Percentiles rank a stretch among this genome's conserved stretches.
These are phyloP conservation scores for Acacia crassicarpa DNA, from an alignment of 306 rosid species.

Conservation along the genomic window DNA sequence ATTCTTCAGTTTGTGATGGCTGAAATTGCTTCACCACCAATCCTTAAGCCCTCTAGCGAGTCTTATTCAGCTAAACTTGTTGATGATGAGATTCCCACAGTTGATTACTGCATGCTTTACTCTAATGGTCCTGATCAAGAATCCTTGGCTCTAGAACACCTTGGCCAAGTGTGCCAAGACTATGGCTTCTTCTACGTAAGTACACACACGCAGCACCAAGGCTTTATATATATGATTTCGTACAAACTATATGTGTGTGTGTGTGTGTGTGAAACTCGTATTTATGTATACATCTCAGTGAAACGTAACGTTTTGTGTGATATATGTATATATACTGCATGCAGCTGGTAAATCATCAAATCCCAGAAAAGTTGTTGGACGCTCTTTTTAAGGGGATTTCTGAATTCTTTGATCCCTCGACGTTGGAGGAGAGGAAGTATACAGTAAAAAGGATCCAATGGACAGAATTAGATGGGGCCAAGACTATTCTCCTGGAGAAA, in stretches of 20 bases:
- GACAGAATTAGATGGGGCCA: constrained; percentile 42
- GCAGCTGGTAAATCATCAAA: constrained; percentile 48
- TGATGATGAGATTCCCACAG: constrained; percentile 38
- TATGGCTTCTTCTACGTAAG: constrained; percentile 46
- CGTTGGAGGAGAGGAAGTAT: constrained; percentile 32
- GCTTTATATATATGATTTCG: too few species aligned
- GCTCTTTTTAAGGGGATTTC: constrained; percentile 31
- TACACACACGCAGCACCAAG: not conserved
- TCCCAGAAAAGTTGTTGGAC: constrained; percentile 31
- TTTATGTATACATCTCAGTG: too few species aligned
- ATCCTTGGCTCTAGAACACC: constrained; percentile 22
- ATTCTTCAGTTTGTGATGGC: not conserved
- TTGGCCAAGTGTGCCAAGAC: constrained; percentile 28
- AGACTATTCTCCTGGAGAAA: constrained; percentile 37
- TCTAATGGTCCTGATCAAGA: constrained; percentile 22
- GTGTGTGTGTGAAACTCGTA: too few species aligned
- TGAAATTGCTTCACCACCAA: not conserved
- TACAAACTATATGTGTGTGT: too few species aligned
- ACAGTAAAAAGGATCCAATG: not conserved
- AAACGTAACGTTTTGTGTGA: too few species aligned
- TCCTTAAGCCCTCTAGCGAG: not conserved
- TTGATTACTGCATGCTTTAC: constrained; percentile 34
- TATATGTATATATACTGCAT: not conserved
- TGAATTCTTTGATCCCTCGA: constrained; percentile 39
- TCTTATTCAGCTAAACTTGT: not conserved